These are phyloP conservation scores for Allantophomopsis cytisporea DNA, from an alignment of 2,329 filamentous ascomycete species.

Conservation along the genomic window DNA sequence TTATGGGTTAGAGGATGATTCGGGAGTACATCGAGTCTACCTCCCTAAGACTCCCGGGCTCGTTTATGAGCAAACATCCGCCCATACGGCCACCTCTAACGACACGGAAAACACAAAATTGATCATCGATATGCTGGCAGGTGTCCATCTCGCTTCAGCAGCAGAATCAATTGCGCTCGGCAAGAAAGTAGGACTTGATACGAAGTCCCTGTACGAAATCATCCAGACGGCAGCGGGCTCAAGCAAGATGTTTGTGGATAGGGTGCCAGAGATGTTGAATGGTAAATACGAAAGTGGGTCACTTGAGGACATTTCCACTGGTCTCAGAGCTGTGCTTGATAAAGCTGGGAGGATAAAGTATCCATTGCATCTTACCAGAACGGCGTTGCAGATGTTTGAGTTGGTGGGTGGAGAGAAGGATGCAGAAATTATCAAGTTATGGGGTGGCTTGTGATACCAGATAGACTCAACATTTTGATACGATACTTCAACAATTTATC, in stretches of 20 bases:
- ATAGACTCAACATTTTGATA: no score
- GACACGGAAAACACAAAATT: slow-evolving; percentile 23
- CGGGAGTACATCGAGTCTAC: neutral
- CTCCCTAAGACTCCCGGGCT: neutral
- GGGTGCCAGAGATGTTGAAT: slow-evolving; percentile 20
- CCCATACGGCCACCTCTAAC: no score
- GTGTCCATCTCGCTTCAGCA: slow-evolving; percentile 37
- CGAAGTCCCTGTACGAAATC: slow-evolving; percentile 27
- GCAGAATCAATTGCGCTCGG: slow-evolving; percentile 40
- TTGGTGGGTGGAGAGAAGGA: neutral
- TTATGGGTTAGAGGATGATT: neutral
- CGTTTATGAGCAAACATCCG: neutral
- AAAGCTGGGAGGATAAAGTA: neutral
- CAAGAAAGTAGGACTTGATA: slow-evolving; percentile 34
- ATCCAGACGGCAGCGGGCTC: slow-evolving; percentile 21
- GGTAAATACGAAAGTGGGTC: slow-evolving; percentile 1
- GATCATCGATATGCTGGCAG: slow-evolving; percentile 43
- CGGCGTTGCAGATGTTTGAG: neutral
- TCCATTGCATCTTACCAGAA: neutral
- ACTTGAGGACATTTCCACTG: no score
- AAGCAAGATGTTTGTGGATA: slow-evolving; percentile 22
- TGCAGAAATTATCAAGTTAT: neutral
- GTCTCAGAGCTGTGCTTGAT: neutral
- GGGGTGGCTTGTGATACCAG: slow-evolving; percentile 14
- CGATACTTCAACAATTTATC: no score